Evolutionary conservation across 2,329 filamentous ascomycete species (phyloP).

Genomic region (Clarireedia hainanense): DNA sequence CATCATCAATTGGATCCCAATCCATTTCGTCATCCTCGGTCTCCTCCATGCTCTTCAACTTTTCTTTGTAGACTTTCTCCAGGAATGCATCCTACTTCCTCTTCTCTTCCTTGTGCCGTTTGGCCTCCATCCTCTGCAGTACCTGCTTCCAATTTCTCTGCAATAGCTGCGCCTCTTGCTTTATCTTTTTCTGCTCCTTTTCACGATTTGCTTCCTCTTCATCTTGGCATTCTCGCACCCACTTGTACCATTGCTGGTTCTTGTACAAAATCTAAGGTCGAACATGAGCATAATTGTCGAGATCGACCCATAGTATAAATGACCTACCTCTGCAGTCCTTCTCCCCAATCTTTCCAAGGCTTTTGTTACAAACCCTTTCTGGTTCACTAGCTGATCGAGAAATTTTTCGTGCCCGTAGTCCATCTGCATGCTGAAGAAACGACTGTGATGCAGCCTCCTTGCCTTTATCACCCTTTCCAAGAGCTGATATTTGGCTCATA

Average conservation of each 20-base stretch:
- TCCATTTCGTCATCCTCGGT: slow-evolving; percentile 30
- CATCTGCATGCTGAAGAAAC: slow-evolving; percentile 35
- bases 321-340: slow-evolving; percentile 33
- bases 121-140: slow-evolving; percentile 32
- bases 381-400: slow-evolving; percentile 31
- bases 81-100: slow-evolving; percentile 38
- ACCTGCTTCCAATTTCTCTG: slow-evolving; percentile 39
- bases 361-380: slow-evolving; percentile 21
- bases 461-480: slow-evolving; percentile 36
- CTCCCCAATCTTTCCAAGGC: slow-evolving; percentile 37
- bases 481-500: slow-evolving; percentile 30
- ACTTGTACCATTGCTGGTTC: slow-evolving; percentile 41
- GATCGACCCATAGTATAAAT: background rate
- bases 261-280: slow-evolving; percentile 30
- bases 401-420: slow-evolving; percentile 38
- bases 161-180: slow-evolving; percentile 40
- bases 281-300: background rate
- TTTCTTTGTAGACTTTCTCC: slow-evolving; percentile 35
- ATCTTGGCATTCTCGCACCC: slow-evolving; percentile 37
- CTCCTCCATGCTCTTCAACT: slow-evolving; percentile 26
- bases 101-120: slow-evolving; percentile 35
- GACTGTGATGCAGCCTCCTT: slow-evolving; percentile 34
- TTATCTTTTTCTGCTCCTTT: slow-evolving; percentile 41
- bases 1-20: slow-evolving; percentile 43
- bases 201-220: slow-evolving; percentile 38